Evolutionary conservation across 1,139 yeast genomes (phyloP).

Genomic region (Debaryomyces sp.): DNA sequence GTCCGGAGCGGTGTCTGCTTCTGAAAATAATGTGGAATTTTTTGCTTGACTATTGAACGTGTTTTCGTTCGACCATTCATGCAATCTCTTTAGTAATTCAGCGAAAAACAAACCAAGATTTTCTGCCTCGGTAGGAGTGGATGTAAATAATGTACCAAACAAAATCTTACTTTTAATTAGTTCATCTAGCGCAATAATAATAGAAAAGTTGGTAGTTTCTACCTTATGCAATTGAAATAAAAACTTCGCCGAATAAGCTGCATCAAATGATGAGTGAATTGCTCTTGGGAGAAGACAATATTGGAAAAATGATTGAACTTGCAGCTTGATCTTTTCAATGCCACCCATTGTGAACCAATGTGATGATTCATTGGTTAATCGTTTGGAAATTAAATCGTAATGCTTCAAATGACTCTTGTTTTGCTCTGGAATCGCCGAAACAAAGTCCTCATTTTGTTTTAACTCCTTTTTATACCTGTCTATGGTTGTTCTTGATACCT

Average conservation of each 20-base stretch:
- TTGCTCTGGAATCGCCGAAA: constrained; percentile 29
- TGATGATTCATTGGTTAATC: constrained; percentile 18
- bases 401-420: constrained; percentile 35
- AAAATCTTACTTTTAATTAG: constrained; percentile 55
- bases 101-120: constrained; percentile 77
- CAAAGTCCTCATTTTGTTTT: constrained; percentile 25
- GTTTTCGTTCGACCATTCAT: constrained; percentile 41
- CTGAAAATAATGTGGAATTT: constrained; percentile 10
- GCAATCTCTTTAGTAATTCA: constrained; percentile 52
- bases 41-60: constrained; percentile 15
- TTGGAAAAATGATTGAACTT: constrained; percentile 51
- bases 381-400: constrained; percentile 13
- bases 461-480: constrained; percentile 33
- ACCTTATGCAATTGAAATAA: constrained; percentile 52
- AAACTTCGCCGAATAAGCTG: constrained; percentile 69
- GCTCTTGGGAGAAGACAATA: constrained; percentile 76
- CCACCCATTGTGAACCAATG: constrained; percentile 29
- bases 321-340: constrained; percentile 22
- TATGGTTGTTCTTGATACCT: constrained; percentile 26
- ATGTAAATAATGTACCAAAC: constrained; percentile 64
- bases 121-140: constrained; percentile 80
- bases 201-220: constrained; percentile 45
- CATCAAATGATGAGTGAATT: constrained; percentile 82
- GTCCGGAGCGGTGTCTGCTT: constrained; percentile 12
- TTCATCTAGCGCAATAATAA: constrained; percentile 46